Base-by-base conservation (phyloP, 306 rosid genomes). In the Cucumis sativus region DNA sequence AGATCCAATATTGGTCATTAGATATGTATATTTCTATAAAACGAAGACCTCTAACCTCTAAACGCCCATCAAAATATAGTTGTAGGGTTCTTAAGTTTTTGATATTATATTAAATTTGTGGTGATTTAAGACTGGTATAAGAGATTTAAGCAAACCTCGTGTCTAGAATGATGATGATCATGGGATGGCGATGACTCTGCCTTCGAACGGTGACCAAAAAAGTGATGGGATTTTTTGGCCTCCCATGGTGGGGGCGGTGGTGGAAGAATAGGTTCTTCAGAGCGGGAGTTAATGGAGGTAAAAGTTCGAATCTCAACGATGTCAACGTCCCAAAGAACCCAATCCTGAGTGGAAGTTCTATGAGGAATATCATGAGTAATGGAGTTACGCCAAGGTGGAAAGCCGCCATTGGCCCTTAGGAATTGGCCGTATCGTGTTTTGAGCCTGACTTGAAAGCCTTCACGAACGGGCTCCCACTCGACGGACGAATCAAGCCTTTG, bases 401-500 rank as follows among this genome's bases (percentile, higher is more conserved):
- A 37, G 6, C 98, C 97, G 3, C 90, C 92, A 18, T 95, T 95
- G 23, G 92, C 96, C 0, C 98, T 87, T 0, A 94, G 76, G 77
- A 80, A 94, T 41, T 88, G 95, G 11, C 95, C 96, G 37, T 89
- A 87, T 8, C 93, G 87, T 0, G 97, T 90, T 78, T 72, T 88
- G 54, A 94, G 79, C 73, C 88, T 82, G 25, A 94, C 91, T 45
- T 88, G 97, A 66, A 81, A 83, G 3, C 96, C 96, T 18, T 90
- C 92, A 18, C 93, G 84, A 5, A 92, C 45, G 16, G 97, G 96
- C 75, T 94, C 98, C 98, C 98, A 94, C 80, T 94, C 97, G n/a
- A 89, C 4, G 1, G 98, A 92, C 0, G 98, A 88, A 82, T 86
- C 91, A 62, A 92, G 80, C 61, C 90, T 83, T 21, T 8, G 63